Evolutionary conservation across 2,329 filamentous ascomycete species (phyloP).

Genomic region (Beauveria medogensis): DNA sequence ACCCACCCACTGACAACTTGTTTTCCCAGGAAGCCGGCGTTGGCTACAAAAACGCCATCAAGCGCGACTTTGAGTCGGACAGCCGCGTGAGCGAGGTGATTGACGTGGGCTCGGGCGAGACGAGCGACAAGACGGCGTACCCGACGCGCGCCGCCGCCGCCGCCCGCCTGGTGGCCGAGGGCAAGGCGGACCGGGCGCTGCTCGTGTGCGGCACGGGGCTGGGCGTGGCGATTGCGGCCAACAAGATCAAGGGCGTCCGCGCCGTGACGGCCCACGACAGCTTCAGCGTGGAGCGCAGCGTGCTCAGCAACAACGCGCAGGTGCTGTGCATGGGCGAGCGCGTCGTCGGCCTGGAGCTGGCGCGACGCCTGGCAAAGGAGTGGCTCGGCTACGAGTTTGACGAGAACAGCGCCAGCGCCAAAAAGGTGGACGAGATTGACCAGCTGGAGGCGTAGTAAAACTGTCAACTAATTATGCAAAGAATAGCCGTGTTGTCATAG

Average conservation of each 20-base stretch:
- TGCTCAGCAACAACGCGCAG: conserved; percentile 80
- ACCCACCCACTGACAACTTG: conserved; percentile 4
- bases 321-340: conserved; percentile 81
- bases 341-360: conserved; percentile 73
- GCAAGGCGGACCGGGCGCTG: conserved; percentile 67
- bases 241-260: conserved; percentile 76
- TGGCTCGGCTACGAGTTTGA: conserved; percentile 84
- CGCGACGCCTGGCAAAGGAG: conserved; percentile 67
- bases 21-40: conserved; percentile 57
- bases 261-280: conserved; percentile 87
- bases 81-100: conserved; percentile 57
- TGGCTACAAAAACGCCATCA: conserved; percentile 71
- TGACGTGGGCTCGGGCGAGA: conserved; percentile 64
- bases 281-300: conserved; percentile 72
- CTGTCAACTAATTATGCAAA: too few relatives aligned
- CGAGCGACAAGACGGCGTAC: conserved; percentile 71
- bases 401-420: conserved; percentile 37
- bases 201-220: conserved; percentile 81
- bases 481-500: not conserved
- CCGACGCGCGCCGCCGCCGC: conserved; percentile 70
- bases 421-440: conserved; percentile 36
- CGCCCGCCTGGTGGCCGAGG: conserved; percentile 52
- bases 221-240: conserved; percentile 80
- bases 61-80: conserved; percentile 60
- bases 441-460: conserved; percentile 25